Evolutionary conservation across 2,329 filamentous ascomycete genomes (phyloP), one percentile per base, ranked within the genome.

Genomic region (Aphanoascus verrucosus): DNA sequence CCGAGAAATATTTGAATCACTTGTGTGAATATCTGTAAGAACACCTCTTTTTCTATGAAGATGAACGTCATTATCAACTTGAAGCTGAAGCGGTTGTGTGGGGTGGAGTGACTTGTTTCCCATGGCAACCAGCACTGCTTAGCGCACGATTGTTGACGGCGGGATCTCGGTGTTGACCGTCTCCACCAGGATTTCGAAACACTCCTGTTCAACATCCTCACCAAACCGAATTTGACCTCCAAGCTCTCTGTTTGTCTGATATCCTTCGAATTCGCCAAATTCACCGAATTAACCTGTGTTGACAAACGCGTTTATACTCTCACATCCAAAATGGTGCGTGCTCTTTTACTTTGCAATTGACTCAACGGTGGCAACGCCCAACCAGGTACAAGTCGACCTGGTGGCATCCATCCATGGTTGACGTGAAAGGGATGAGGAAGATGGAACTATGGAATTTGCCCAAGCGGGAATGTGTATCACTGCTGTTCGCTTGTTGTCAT

Each of bases 61-160:
- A 37, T 28, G 23, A n/a, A n/a, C n/a, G n/a, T 41, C 38, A 6
- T 15, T 44, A 44, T 9, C 9, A 23, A 20, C 31, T 17, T 14
- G 20, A 12, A 14, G n/a, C 14, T 4, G n/a, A 15, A 12, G 23
- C 9, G 44, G n/a, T 31, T 15, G 45, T 12, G 17, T 17, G 17
- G n/a, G 40, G 14, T 37, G n/a, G 45, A 19, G 19, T 15, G 35
- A n/a, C 8, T 23, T 42, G 53, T 55, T 38, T 55, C 53, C 53
- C 54, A 52, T 55, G 54, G 54, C 54, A 55, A 55, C 54, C 34
- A 55, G 23, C 17, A 12, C 41, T 34, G 19, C 23, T 15, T 37
- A 12, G 12, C 5, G 5, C 9, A 6, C 12, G 19, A 5, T 45
- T 5, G 19, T 31, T 17, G 47, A 1, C 15, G 37, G 17, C 31